Conservation (phyloP, 352 stramenopile species). For the Discostella stelligera region DNA sequence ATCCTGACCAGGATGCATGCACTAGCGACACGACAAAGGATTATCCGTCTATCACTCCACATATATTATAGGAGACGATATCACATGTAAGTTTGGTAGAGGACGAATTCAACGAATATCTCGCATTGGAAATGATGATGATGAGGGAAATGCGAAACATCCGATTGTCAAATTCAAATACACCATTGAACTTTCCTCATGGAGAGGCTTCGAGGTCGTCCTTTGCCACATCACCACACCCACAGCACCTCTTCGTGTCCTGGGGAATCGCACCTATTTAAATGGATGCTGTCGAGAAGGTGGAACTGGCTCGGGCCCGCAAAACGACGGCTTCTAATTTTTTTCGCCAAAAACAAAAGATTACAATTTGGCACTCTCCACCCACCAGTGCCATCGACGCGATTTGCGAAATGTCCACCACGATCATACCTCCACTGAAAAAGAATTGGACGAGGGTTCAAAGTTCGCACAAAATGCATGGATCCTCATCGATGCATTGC, state of each 20-base stretch:
- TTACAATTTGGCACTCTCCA: conserved; percentile 52
- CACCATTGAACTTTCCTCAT: conserved; percentile 60
- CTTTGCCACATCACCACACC: conserved; percentile 53
- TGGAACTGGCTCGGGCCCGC: conserved; percentile 55
- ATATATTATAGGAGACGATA: conserved; percentile 62
- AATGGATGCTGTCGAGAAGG: conserved; percentile 68
- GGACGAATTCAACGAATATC: conserved; percentile 25
- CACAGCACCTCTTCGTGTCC: conserved; percentile 33
- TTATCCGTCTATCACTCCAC: conserved; percentile 54
- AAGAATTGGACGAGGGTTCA: conserved; percentile 59
- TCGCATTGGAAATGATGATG: not conserved
- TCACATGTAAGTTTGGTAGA: conserved; percentile 66
- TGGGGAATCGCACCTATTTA: conserved; percentile 62
- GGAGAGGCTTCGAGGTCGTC: conserved; percentile 60
- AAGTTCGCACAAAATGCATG: conserved; percentile 69
- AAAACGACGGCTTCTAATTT: conserved; percentile 53
- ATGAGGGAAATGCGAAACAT: not conserved
- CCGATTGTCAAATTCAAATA: conserved; percentile 33
- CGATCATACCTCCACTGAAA: conserved; percentile 58
- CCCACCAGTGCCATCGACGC: conserved; percentile 67
- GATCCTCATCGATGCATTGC: conserved; percentile 67
- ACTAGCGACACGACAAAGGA: conserved; percentile 22
- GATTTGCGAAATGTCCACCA: conserved; percentile 75
- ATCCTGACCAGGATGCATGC: too few species aligned
- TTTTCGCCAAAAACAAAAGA: conserved; percentile 59